These are phyloP conservation scores for Echium plantagineum DNA, from an alignment of 257 asterid species.

Conservation along the genomic window DNA sequence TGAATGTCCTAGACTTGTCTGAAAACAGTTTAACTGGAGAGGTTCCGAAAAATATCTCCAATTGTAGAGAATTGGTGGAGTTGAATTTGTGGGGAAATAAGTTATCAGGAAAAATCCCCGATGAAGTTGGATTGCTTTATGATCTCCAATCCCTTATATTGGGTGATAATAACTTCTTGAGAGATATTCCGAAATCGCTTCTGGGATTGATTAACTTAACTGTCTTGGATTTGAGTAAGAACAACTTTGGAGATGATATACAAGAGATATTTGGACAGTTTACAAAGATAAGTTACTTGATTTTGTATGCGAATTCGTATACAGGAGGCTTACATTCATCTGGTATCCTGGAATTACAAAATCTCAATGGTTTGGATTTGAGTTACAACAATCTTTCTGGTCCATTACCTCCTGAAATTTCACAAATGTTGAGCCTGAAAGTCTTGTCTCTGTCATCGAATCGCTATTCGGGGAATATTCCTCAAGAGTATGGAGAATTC, in stretches of 20 bases:
- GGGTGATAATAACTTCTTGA: conserved; percentile 59
- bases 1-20: conserved; percentile 52
- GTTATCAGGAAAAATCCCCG: conserved; percentile 56
- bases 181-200: conserved; percentile 60
- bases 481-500: conserved; percentile 55
- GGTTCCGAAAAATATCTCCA: conserved; percentile 49
- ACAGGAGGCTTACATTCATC: conserved; percentile 54
- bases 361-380: conserved; percentile 57
- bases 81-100: conserved; percentile 47
- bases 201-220: conserved; percentile 30
- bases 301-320: conserved; percentile 51
- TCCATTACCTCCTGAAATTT: conserved; percentile 45
- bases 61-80: conserved; percentile 33
- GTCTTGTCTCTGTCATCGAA: conserved; percentile 69
- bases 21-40: conserved; percentile 44
- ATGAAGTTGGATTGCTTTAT: conserved; percentile 47
- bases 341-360: conserved; percentile 43
- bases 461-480: conserved; percentile 61
- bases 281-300: conserved; percentile 50
- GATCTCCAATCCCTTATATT: conserved; percentile 41
- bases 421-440: conserved; percentile 42
- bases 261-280: conserved; percentile 54
- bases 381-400: conserved; percentile 70
- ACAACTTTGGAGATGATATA: conserved; percentile 56
- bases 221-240: conserved; percentile 65